A percentile compares a stretch with the other conserved stretches of the same genome.
Conservation (phyloP, 2,329 filamentous ascomycete genomes). For the Diaporthe destruens region DNA sequence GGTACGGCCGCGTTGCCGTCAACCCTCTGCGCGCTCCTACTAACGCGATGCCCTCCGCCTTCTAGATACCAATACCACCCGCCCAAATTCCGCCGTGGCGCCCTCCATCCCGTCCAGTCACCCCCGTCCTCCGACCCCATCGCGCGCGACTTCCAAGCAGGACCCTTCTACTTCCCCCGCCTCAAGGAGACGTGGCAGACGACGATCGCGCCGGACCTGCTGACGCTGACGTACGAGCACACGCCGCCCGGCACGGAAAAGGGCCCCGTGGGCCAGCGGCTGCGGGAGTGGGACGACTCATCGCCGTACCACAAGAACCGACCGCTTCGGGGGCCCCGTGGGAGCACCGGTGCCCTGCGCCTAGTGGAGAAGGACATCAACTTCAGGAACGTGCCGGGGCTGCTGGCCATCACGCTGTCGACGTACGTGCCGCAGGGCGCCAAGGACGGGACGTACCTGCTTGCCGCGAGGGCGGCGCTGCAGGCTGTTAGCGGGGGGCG, state of each 20-base stretch:
- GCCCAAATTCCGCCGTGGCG: conserved; percentile 94
- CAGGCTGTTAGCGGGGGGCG: conserved; percentile 87
- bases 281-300: conserved; percentile 88
- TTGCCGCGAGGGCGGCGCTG: conserved; percentile 85
- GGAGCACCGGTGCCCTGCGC: conserved; percentile 74
- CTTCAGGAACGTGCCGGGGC: conserved; percentile 87
- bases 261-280: conserved; percentile 67
- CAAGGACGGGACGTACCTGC: conserved; percentile 79
- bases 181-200: conserved; percentile 91
- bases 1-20: conserved; percentile 51
- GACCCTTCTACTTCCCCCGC: conserved; percentile 89
- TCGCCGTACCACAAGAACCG: conserved; percentile 96
- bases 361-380: conserved; percentile 80
- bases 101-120: conserved; percentile 91
- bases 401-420: conserved; percentile 86
- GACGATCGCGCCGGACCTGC: conserved; percentile 87
- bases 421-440: conserved; percentile 77
- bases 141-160: conserved; percentile 89
- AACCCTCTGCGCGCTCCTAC: conserved; percentile 25
- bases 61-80: conserved; percentile 92
- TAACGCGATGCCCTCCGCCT: conserved; percentile 41
- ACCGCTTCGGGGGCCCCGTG: conserved; percentile 85
- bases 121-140: conserved; percentile 87
- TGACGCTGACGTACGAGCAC: conserved; percentile 91
- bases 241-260: conserved; percentile 79